Base-by-base conservation (phyloP, 192 early-diverging fungal genomes). In the Ambispora gerdemannii region DNA sequence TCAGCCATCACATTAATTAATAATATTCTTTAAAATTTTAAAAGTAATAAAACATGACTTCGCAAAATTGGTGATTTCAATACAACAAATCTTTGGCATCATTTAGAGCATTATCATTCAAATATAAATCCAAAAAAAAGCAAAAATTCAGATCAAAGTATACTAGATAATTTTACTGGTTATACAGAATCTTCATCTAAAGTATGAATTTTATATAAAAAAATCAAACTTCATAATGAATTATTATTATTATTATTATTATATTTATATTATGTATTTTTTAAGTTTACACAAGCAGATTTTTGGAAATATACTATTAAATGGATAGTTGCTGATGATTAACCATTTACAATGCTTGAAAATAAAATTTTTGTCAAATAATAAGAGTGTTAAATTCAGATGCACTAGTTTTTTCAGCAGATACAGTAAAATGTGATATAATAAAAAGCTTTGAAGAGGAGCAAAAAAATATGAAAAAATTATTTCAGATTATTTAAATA, bases 261-360 rank as follows among this genome's bases (percentile, higher is more conserved):
- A 24, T 52, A 20, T 0, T 52, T n/a, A 24, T 52, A 52, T n/a
- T n/a, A n/a, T n/a, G n/a, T n/a, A n/a, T n/a, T 17, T 52, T 6
- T 52, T 35, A 34, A 61, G 32, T 61, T 61, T 61, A 34, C 58
- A 61, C 58, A 61, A 61, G 11, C 15, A 35, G 11, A 31, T 13
- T 61, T 61, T 61, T 6, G 17, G n/a, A 61, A 61, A 3, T 34
- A 20, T 34, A 30, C 36, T 19, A 34, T 13, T 34, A 61, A 61
- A 61, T 61, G 25, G 32, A 61, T 61, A 61, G 22, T 61, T n/a
- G 19, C 32, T 25, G 32, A 61, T 35, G 25, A 61, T n/a, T 22
- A 35, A 11, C 58, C 32, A 35, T 61, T 61, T 35, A 34, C 32
- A 19, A 61, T 34, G 19, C 3, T 2, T 32, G 31, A 61, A 61